Conservation (phyloP, 1,284 basidiomycete species). For the Porodaedalea pini region DNA sequence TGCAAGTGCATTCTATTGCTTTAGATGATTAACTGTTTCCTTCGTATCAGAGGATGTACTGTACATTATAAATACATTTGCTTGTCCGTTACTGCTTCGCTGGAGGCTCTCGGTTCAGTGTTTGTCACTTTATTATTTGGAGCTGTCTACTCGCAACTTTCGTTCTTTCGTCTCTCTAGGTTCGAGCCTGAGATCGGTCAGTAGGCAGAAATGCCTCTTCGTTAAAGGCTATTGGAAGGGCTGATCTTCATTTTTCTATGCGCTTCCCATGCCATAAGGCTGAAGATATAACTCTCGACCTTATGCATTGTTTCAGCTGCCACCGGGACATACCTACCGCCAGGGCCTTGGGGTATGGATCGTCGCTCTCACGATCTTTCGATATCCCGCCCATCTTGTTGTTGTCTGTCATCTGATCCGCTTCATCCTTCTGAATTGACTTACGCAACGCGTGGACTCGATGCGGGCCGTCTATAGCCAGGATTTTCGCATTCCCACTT, state of each 20-base stretch:
- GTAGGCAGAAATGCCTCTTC: neutral
- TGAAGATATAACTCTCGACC: neutral
- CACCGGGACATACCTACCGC: neutral
- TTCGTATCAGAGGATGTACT: neutral
- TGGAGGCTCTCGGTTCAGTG: neutral
- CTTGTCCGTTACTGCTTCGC: neutral
- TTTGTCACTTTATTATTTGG: neutral
- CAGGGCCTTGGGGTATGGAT: neutral
- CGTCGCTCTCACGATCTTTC: neutral
- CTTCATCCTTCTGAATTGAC: neutral
- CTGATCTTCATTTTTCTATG: neutral
- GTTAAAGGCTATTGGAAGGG: neutral
- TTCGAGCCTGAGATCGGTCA: neutral
- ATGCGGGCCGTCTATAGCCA: conserved; percentile 1
- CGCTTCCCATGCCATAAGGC: neutral
- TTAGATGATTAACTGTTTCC: neutral
- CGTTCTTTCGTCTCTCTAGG: neutral
- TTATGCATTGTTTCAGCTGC: neutral
- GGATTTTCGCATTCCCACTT: neutral
- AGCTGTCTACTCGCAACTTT: neutral
- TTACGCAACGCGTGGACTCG: neutral
- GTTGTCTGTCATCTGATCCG: neutral
- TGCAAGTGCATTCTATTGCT: neutral
- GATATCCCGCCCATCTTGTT: neutral
- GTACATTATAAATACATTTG: neutral